These are phyloP conservation scores for Lodderomyces pseudojiufengensis DNA, from an alignment of 1,139 yeast species.

Conservation along the genomic window DNA sequence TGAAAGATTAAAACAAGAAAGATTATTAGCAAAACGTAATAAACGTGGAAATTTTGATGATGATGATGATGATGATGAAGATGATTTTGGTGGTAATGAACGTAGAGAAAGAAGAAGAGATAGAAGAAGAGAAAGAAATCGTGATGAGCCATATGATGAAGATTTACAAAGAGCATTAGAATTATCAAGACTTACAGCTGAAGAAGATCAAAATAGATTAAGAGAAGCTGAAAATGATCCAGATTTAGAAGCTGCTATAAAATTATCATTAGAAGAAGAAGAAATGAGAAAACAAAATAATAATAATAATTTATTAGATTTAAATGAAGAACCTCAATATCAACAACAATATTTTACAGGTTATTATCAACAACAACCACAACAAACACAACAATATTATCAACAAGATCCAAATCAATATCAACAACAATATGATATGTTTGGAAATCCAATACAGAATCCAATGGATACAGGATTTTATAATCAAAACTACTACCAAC, in stretches of 20 bases:
- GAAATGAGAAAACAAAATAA: conserved; percentile 61
- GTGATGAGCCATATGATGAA: conserved; percentile 60
- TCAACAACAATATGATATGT: conserved; percentile 56
- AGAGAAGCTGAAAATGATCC: conserved; percentile 55
- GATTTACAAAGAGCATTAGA: conserved; percentile 82
- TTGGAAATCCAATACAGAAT: conserved; percentile 71
- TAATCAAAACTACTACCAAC: conserved; percentile 26
- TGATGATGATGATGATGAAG: conserved; percentile 5
- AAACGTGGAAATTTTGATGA: conserved; percentile 7
- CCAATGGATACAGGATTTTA: conserved; percentile 52
- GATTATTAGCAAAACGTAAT: conserved; percentile 44
- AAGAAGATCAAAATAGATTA: conserved; percentile 52
- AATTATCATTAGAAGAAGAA: conserved; percentile 84
- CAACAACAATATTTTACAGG: conserved; percentile 26
- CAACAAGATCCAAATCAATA: conserved; percentile 18
- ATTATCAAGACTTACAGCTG: conserved; percentile 78
- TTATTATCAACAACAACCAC: conserved; percentile 37
- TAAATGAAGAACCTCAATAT: conserved; percentile 38
- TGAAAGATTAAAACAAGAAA: conserved; percentile 74
- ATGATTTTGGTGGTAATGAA: conserved; percentile 4
- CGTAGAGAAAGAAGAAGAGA: conserved; percentile 25
- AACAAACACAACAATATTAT: conserved; percentile 15
- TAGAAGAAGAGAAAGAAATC: conserved; percentile 14
- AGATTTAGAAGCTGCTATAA: conserved; percentile 76
- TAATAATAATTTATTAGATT: conserved; percentile 51